phyloP scores from a whole-genome alignment of 2,329 filamentous ascomycete species.

The Aspergillus sp. region DNA sequence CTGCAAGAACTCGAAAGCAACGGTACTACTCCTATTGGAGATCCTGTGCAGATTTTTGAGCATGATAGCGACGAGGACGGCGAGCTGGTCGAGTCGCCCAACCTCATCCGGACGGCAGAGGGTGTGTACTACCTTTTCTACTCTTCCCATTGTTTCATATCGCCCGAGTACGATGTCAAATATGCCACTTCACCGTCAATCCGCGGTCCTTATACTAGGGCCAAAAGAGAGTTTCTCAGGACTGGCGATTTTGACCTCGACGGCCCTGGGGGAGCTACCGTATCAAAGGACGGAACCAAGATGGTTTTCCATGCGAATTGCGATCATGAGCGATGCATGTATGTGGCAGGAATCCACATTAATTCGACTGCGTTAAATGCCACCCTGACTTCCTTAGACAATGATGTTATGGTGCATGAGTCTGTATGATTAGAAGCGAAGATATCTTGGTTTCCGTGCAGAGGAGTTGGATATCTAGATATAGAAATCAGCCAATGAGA shows the following conservation, averaged over 20 bases:
- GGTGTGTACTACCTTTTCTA: slow-evolving; percentile 54
- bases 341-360: slow-evolving; percentile 18
- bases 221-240: slow-evolving; percentile 23
- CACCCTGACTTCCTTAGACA: slow-evolving; percentile 1
- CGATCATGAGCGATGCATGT: slow-evolving; percentile 19
- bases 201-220: slow-evolving; percentile 30
- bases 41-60: slow-evolving; percentile 51
- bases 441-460: background rate
- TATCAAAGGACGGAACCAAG: slow-evolving; percentile 18
- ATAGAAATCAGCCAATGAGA: slow-evolving; percentile 4
- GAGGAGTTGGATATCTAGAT: background rate
- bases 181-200: slow-evolving; percentile 46
- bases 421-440: no score
- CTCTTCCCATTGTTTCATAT: slow-evolving; percentile 53
- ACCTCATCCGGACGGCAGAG: slow-evolving; percentile 33
- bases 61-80: slow-evolving; percentile 52
- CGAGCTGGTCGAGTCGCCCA: slow-evolving; percentile 56
- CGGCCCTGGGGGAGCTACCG: slow-evolving; percentile 21
- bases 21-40: slow-evolving; percentile 47
- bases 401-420: background rate
- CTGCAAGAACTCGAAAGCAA: slow-evolving; percentile 34
- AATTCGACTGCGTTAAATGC: slow-evolving; percentile 2
- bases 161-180: slow-evolving; percentile 49
- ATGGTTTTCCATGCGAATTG: slow-evolving; percentile 28
- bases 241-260: slow-evolving; percentile 22